Conservation (phyloP, 257 asterid genomes). For the Hygrophila difformis region DNA sequence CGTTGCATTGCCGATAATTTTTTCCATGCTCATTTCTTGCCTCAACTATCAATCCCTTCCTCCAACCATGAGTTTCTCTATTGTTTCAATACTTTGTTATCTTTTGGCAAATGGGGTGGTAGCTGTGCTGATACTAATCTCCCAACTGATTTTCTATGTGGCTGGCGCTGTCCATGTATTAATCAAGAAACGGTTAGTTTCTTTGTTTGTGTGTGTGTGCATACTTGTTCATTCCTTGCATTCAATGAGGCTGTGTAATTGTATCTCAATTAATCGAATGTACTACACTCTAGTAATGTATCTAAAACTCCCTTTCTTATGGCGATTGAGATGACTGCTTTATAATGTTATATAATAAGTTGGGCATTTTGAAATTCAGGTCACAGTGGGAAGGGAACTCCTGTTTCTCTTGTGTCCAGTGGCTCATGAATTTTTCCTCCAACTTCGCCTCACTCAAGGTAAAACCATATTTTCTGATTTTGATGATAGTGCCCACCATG, state of each 20-base stretch:
- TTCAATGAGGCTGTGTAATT: background rate
- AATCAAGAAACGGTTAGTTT: conserved; percentile 70
- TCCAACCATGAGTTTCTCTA: conserved; percentile 46
- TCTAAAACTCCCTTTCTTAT: background rate
- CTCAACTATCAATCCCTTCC: conserved; percentile 51
- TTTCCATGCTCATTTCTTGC: conserved; percentile 48
- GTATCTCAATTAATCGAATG: conserved; percentile 10
- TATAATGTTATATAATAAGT: too few relatives aligned
- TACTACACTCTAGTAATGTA: conserved; percentile 2
- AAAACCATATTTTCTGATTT: conserved; percentile 16
- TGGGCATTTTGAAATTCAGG: conserved; percentile 40
- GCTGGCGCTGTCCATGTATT: conserved; percentile 50
- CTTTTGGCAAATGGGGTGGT: conserved; percentile 72
- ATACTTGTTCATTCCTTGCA: background rate
- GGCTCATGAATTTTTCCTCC: conserved; percentile 41
- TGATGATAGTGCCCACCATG: conserved; percentile 1
- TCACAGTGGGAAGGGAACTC: conserved; percentile 56
- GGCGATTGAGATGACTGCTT: conserved; percentile 4
- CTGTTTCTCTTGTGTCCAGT: conserved; percentile 31
- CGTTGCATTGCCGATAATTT: conserved; percentile 44
- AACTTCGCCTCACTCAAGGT: conserved; percentile 63
- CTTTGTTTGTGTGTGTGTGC: conserved; percentile 14
- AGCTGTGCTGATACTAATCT: conserved; percentile 45
- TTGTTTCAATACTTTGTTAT: conserved; percentile 65
- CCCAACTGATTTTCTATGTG: conserved; percentile 53